Evolutionary conservation across 2,329 filamentous ascomycete species (phyloP), one percentile per base, ranked within the genome.

Genomic region (Fusarium clavum): DNA sequence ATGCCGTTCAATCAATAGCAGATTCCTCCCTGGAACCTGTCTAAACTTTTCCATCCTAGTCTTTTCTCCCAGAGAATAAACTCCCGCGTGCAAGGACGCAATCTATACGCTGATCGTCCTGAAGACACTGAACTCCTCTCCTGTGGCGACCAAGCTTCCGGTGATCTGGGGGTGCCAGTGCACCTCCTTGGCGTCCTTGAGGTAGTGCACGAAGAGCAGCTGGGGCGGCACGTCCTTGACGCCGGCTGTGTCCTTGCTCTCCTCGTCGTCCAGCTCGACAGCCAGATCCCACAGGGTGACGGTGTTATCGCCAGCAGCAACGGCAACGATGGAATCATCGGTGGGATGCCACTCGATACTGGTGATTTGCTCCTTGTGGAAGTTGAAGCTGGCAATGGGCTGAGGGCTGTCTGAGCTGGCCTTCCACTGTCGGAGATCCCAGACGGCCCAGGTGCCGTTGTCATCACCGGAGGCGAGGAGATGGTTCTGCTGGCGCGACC

Each of bases 91-190:
- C 20, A 40, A 47, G 59, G 25, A n/a, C 25, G 24, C 45, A 34
- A 30, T 22, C 79, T 86, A 94, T 59, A 94, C 92, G 79, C 91
- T 94, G 77, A 95, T 95, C 3, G 92, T 94, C 79, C 92, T 90
- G 82, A 94, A 93, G 51, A 94, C 90, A 77, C 91, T 93, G 81
- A 99, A 98, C 81, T 91, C 91, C 76, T 94, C 92, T 12, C 96
- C 96, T 1, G 96, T 99, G 3, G 94, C 94, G 82, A 98, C 91
- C 66, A 98, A 83, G 34, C 90, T 90, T 30, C 96, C 96, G 1
- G 94, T 92, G 78, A 98, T 97, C 83, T 99, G 96, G 34, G 92
- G 92, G 83, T 98, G 95, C 95, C 96, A 99, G 83, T 99, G 96
- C 40, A 94, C 83, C 82, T 99, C 96, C 87, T 98, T 98, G 60